These are phyloP conservation scores for Xylaria longipes DNA, from an alignment of 495 filamentous ascomycete genomes.

Conservation along the genomic window DNA sequence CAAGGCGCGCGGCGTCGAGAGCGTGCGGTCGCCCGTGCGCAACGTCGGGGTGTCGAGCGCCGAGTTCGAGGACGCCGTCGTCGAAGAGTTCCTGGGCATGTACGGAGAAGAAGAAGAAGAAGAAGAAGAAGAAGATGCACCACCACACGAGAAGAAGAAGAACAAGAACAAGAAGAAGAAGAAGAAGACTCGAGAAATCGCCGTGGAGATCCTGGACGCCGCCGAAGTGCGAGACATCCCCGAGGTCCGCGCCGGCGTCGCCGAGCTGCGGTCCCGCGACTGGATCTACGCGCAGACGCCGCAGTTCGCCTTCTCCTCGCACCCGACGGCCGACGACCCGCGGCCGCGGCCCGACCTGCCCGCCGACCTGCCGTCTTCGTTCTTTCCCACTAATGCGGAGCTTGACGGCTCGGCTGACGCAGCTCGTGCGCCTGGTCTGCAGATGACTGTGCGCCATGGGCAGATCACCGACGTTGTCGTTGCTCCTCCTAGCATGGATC, in stretches of 20 bases:
- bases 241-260: constrained; percentile 20
- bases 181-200: neutral
- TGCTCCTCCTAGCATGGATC: neutral
- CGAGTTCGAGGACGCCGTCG: constrained; percentile 59
- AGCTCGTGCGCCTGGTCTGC: constrained; percentile 2
- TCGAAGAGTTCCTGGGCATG: constrained; percentile 59
- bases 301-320: constrained; percentile 73
- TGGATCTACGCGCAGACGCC: constrained; percentile 89
- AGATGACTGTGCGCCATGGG: constrained; percentile 49
- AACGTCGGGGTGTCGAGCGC: constrained; percentile 67
- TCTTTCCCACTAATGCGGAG: constrained; percentile 19
- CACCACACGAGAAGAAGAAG: neutral
- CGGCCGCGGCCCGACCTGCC: constrained; percentile 57
- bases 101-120: constrained; percentile 46
- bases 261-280: constrained; percentile 60
- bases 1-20: constrained; percentile 86
- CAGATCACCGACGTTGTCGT: constrained; percentile 39
- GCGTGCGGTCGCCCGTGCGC: constrained; percentile 80
- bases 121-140: too few relatives aligned
- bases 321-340: constrained; percentile 60
- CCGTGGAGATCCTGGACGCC: constrained; percentile 6
- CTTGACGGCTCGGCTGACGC: neutral
- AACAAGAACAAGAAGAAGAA: too few relatives aligned
- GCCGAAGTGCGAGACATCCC: constrained; percentile 11
- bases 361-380: constrained; percentile 34